Evolutionary conservation across 345 rosid species (phyloP), one percentile per base, ranked within the genome.

Genomic region (Gossypium turneri): DNA sequence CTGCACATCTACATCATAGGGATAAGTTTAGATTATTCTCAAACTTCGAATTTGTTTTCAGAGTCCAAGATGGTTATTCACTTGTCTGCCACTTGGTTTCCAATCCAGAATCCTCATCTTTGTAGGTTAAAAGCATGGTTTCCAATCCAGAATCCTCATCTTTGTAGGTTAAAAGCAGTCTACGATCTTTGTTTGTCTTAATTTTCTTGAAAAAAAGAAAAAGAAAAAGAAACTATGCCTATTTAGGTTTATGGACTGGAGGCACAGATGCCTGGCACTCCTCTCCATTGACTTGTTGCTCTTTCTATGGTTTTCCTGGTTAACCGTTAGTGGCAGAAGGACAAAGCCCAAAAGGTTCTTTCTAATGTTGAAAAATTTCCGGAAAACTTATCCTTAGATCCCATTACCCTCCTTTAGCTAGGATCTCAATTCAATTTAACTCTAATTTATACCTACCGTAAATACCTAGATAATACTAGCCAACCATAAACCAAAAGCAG

Each of bases 131-230:
- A 4, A 43, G 51, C 20, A 65, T 19, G 19, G 51, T 12, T 41
- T 65, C 69, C 69, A 17, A 65, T 65, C 51, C 43, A 65, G 25
- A 43, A 65, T 65, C 24, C 2, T 65, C 27, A n/a, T 65, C 51
- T 65, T 43, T 65, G 69, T 41, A 65, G 69, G 51, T 65, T 65
- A 38, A 8, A 4, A 43, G 51, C 20, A 65, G 19, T 65, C 16
- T 65, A n/a, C 16, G 4, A 41, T n/a, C 13, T 29, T 34, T 16
- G n/a, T 61, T 29, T 63, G 17, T 9, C 38, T 17, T 16, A 17
- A 63, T 62, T 11, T 64, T 63, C n/a, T 38, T 41, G 7, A 34
- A 34, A 34, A 34, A 34, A 34, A 34, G 38, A 60, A 60, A 8
- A 34, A 4, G 24, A 22, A 22, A 22, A 22, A 22, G 24, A 25